Evolutionary conservation across 2,329 filamentous ascomycete species (phyloP), one percentile per base, ranked within the genome.

Genomic region (Fusarium praegraminearum): DNA sequence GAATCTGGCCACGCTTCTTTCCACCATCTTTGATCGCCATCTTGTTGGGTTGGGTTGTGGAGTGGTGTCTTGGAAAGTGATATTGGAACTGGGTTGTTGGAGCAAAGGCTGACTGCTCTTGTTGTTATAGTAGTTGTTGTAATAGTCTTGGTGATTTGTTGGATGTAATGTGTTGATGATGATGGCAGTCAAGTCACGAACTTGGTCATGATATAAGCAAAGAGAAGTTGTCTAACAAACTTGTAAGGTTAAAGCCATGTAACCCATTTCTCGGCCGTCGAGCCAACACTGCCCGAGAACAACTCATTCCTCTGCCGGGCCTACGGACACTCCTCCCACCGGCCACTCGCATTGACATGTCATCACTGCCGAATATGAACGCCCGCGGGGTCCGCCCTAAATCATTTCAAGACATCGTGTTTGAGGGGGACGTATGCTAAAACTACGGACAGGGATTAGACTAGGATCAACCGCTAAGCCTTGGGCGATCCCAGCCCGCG

Each of bases 381-480:
- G 43, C 35, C 57, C 57, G 57, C 57, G 57, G 54, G 41, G 22
- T 9, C 28, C 54, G 43, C 28, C 28, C 4, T n/a, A 9, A 15
- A 20, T 10, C n/a, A 16, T 1, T 15, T 30, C 22, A 24, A 9
- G 7, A 3, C 6, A 5, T 38, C 24, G 9, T 20, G 22, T 28
- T 18, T 26, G 7, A 40, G 35, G 15, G 12, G 1, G 7, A 22
- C 13, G 30, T 15, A 9, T 44, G 24, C 41, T 26, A 26, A 18
- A 10, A 18, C 11, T 30, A 28, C 4, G 15, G 13, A 15, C 13
- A 20, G 28, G 28, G 28, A 22, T 20, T 32, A 32, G 8, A 2
- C 33, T 11, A 52, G 24, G 18, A 22, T 52, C 49, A 41, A 20
- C 35, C 49, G 10, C 49, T 52, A 52, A 52, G 49, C n/a, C 7